These are phyloP conservation scores for Trametes maxima DNA, from an alignment of 768 basidiomycete genomes.

Conservation along the genomic window DNA sequence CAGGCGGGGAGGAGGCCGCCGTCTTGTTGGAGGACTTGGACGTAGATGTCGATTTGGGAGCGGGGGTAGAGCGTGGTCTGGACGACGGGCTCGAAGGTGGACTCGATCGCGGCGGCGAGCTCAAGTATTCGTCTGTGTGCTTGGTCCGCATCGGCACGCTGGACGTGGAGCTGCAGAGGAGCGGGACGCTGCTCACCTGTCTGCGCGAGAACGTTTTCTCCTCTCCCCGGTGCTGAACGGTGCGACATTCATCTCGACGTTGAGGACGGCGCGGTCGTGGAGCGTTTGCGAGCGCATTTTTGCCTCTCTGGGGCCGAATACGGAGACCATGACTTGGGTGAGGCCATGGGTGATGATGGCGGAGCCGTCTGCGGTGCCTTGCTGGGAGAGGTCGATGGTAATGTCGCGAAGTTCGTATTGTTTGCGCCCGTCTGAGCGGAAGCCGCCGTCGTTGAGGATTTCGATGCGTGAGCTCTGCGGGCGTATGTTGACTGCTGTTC, in stretches of 20 bases:
- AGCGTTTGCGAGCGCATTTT: constrained; percentile 76
- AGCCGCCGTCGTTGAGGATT: constrained; percentile 82
- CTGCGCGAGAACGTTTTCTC: constrained; percentile 73
- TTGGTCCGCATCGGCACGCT: background rate
- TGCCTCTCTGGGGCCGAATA: constrained; percentile 92
- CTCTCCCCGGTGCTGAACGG: constrained; percentile 86
- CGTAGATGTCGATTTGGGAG: constrained; percentile 88
- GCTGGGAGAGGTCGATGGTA: constrained; percentile 72
- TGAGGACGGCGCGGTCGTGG: constrained; percentile 87
- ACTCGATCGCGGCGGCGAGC: constrained; percentile 82
- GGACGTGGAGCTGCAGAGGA: background rate
- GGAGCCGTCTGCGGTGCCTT: constrained; percentile 82
- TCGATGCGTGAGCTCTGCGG: constrained; percentile 58
- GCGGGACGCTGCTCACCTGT: constrained; percentile 68
- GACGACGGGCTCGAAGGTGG: constrained; percentile 95
- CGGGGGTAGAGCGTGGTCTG: constrained; percentile 91
- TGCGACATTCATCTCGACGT: constrained; percentile 86
- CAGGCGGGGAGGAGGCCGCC: constrained; percentile 77
- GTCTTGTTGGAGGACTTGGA: constrained; percentile 93
- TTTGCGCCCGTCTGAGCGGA: constrained; percentile 90
- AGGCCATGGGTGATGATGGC: constrained; percentile 86
- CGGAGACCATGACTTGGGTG: constrained; percentile 84
- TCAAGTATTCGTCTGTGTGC: constrained; percentile 77
- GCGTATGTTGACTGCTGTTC: background rate
- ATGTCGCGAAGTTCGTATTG: constrained; percentile 90